These are phyloP conservation scores for Trypanosoma melophagium DNA, from an alignment of 208 protist species.

Conservation along the genomic window DNA sequence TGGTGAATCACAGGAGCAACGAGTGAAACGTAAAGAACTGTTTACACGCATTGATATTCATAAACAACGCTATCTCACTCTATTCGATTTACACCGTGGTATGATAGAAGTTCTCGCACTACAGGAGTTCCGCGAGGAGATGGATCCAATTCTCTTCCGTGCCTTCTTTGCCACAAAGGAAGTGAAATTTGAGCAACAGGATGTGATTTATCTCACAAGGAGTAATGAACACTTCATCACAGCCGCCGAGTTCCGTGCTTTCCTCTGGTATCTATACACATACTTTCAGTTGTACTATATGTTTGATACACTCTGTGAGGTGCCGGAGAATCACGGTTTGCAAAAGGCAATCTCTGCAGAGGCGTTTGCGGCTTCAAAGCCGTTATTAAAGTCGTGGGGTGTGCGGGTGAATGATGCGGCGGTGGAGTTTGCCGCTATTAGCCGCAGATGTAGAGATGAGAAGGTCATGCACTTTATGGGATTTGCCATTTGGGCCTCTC, in stretches of 20 bases:
- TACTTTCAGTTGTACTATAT: slow-evolving; percentile 84
- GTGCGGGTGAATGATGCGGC: slow-evolving; percentile 32
- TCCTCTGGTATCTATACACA: slow-evolving; percentile 64
- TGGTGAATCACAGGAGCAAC: slow-evolving; percentile 36
- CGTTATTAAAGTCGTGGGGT: slow-evolving; percentile 50
- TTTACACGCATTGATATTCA: slow-evolving; percentile 45
- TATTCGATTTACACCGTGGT: slow-evolving; percentile 42
- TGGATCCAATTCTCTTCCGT: slow-evolving; percentile 32
- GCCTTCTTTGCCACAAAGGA: slow-evolving; percentile 55
- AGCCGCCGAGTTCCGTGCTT: slow-evolving; percentile 44
- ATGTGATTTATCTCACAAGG: slow-evolving; percentile 41
- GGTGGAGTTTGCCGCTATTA: slow-evolving; percentile 30
- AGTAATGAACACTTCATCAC: slow-evolving; percentile 50
- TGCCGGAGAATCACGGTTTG: neutral
- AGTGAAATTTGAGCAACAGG: slow-evolving; percentile 24
- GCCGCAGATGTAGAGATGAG: slow-evolving; percentile 26
- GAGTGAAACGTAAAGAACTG: slow-evolving; percentile 42
- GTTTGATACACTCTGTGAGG: slow-evolving; percentile 66
- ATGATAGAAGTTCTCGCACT: slow-evolving; percentile 46
- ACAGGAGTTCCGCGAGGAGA: slow-evolving; percentile 48
- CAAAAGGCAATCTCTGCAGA: neutral
- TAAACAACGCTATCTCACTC: slow-evolving; percentile 35
- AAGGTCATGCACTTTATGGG: slow-evolving; percentile 44
- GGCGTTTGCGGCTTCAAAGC: slow-evolving; percentile 33
- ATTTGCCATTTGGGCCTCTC: slow-evolving; percentile 58